Evolutionary conservation across 768 basidiomycete genomes (phyloP), one percentile per base, ranked within the genome.

Genomic region (Leucosporidium scottii): DNA sequence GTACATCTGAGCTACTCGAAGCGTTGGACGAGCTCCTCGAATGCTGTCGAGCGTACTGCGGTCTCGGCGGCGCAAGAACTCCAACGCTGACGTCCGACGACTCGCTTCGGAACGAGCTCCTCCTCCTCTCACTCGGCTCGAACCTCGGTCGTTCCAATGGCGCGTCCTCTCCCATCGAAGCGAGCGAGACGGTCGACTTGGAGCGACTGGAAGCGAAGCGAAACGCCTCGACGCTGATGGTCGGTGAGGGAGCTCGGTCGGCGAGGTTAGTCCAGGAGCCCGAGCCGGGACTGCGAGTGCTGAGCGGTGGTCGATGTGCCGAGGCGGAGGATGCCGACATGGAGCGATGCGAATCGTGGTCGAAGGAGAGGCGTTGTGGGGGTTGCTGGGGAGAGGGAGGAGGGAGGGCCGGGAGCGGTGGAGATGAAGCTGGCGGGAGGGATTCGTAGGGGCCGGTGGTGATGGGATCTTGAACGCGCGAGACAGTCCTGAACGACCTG

Each of bases 381-480:
- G 5, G 27, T 7, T 55, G 60, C 44, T 25, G 56, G 18, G 30
- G 39, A 30, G 39, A 30, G 8, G 21, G 55, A 5, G 27, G 47
- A 18, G 23, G 59, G 1, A 15, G 34, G 28, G 27, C 30, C 20
- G 36, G 57, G 25, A 56, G 57, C 2, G 50, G 49, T 0, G 60
- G 60, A 3, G 54, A 39, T 1, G 51, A 36, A n/a, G 25, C 31
- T 30, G 5, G 51, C 4, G 17, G 30, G 1, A 28, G 64, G 0
- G 61, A 34, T 2, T 25, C 18, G 23, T 27, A n/a, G 20, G 59
- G 55, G 9, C 51, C 25, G 3, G 48, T 23, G 21, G 58, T 12
- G 50, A 68, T 54, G 13, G 70, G 70, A 12, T 71, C 66, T 36
- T 71, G 66, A 3, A 71, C 70, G 31, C 70, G 63, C 50, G 70